phyloP scores from a whole-genome alignment of 257 asterid species.

The Solanum appendiculatum region DNA sequence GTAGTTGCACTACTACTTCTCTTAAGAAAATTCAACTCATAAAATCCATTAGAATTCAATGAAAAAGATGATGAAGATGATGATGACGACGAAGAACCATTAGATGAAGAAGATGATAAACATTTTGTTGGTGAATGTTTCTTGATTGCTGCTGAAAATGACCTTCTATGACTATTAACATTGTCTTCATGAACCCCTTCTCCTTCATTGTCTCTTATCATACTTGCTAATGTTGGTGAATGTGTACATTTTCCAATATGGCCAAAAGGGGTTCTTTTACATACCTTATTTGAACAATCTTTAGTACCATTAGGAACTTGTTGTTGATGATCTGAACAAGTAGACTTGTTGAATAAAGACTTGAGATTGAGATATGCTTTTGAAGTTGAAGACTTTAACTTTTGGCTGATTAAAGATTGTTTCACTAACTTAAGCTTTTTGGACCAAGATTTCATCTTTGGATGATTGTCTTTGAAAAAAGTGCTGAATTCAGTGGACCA shows the following conservation, averaged over 20 bases:
- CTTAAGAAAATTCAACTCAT: constrained; percentile 29
- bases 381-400: constrained; percentile 32
- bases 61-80: constrained; percentile 58
- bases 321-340: constrained; percentile 11
- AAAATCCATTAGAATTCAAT: constrained; percentile 28
- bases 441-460: constrained; percentile 34
- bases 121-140: constrained; percentile 49
- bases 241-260: constrained; percentile 15
- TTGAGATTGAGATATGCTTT: constrained; percentile 24
- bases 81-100: constrained; percentile 14
- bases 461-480: constrained; percentile 15
- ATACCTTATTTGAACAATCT: constrained; percentile 4
- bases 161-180: constrained; percentile 36
- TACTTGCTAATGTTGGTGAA: constrained; percentile 33
- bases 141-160: constrained; percentile 69
- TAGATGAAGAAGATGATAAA: constrained; percentile 42
- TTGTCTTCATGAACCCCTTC: constrained; percentile 14
- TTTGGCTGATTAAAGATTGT: constrained; percentile 24
- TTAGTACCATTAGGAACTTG: background rate
- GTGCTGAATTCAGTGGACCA: constrained; percentile 61
- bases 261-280: constrained; percentile 23
- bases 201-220: constrained; percentile 25
- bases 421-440: constrained; percentile 33
- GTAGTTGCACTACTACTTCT: constrained; percentile 57
- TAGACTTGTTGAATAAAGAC: constrained; percentile 27